phyloP scores from a whole-genome alignment of 106 monocot species.

The Dendrobium nobile region DNA sequence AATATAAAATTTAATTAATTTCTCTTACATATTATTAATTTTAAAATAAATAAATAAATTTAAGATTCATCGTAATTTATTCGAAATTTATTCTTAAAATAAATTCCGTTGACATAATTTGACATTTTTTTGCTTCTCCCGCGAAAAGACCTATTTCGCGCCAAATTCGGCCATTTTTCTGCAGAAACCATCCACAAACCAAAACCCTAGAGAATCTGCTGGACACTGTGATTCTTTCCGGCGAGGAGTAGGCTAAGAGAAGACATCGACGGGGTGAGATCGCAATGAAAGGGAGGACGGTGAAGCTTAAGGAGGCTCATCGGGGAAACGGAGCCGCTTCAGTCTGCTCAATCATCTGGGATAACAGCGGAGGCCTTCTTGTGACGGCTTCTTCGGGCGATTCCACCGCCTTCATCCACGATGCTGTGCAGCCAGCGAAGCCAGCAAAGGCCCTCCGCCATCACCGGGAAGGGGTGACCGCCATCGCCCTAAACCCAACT shows the following conservation, averaged over 20 bases:
- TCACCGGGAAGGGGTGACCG: conserved; percentile 80
- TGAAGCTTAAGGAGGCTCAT: conserved; percentile 93
- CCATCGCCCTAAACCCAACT: conserved; percentile 68
- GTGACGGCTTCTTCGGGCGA: conserved; percentile 59
- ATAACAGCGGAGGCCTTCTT: conserved; percentile 33
- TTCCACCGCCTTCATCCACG: conserved; percentile 51
- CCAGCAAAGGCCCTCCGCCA: conserved; percentile 31
- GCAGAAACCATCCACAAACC: neutral
- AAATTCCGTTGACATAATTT: no score
- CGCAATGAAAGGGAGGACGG: conserved; percentile 57
- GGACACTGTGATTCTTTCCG: neutral
- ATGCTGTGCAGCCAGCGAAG: conserved; percentile 31
- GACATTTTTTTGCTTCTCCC: neutral
- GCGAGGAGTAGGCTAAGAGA: neutral
- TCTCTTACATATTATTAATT: no score
- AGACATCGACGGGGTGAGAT: neutral
- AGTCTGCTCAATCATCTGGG: conserved; percentile 71
- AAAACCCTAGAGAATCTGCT: neutral
- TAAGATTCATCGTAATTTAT: no score
- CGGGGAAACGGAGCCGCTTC: conserved; percentile 30
- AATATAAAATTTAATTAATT: no score
- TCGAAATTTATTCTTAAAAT: no score
- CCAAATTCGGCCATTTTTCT: neutral
- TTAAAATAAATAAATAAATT: no score
- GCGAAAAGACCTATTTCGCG: neutral